Evolutionary conservation across 2,329 filamentous ascomycete genomes (phyloP), one percentile per base, ranked within the genome.

Genomic region (Tolypocladium tundrense): DNA sequence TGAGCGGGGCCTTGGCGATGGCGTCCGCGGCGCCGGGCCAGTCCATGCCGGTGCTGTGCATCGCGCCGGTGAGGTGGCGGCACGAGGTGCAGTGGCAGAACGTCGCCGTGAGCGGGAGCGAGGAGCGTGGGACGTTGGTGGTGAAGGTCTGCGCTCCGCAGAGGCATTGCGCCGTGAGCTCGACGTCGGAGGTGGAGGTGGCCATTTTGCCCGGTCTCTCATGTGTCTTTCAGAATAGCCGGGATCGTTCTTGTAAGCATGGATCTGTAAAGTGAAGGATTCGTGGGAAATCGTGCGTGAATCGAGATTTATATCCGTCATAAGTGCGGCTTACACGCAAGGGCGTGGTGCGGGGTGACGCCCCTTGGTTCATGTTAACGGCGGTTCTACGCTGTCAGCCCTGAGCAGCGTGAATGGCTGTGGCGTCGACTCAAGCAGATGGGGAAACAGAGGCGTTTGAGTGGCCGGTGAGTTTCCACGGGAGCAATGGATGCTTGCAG

Each of bases 71-170:
- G 19, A 69, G 41, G 58, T 75, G 76, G 1, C 78, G 74, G 65
- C 79, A 81, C 6, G 77, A 78, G 45, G 67, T 67, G 69, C 79
- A 81, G 66, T 81, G 78, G 65, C 79, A 81, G 57, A 67, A 68
- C 16, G 65, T 63, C 0, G 69, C 74, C 45, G 65, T 57, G 4
- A 82, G 68, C 3, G 78, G 78, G 4, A 79, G 70, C 3, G 65
- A 59, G 4, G 72, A 69, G 35, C 56, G 59, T 3, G 69, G 62
- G 3, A 79, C 60, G 2, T 60, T 41, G 6, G 70, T 60, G 6
- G 66, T 73, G 68, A 78, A 78, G 35, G 58, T 68, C 60, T 78
- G 71, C 3, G 67, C 60, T 58, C 71, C 72, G 70, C 77, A 80
- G 35, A 79, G 71, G 58, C 78, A 81, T 33, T 42, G 53, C 10